Base-by-base conservation (phyloP, 805 yeast species). In the Wickerhamomyces pijperi region DNA sequence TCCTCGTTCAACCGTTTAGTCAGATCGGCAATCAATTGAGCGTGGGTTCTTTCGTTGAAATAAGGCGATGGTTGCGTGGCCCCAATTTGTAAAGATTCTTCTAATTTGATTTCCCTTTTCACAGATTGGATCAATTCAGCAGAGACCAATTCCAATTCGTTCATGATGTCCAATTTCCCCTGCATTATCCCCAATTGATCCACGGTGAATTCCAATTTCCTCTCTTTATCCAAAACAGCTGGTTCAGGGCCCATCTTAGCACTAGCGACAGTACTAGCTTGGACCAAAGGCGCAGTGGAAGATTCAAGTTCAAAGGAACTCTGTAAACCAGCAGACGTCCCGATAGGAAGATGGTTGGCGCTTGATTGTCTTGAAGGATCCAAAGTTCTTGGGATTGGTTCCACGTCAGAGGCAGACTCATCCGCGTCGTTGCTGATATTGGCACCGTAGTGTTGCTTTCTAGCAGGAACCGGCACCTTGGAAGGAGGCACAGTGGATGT, bases 91-190 rank as follows among this genome's bases (percentile, higher is more conserved):
- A n/a, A n/a, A n/a, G n/a, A n/a, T n/a, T n/a, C 61, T 49, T 79
- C 87, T 35, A 82, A 53, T 16, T 63, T 54, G n/a, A 81, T 63
- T 53, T 83, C 94, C 32, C 92, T 62, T 39, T 74, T 70, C 35
- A 82, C 79, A 0, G 88, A 77, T 19, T 74, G 74, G 0, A 87
- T 88, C 37, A 83, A 63, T 50, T 82, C 94, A 19, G 72, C 70
- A 1, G 88, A 78, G 1, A 83, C 78, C 19, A 81, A 50, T 42
- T 78, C 80, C 32, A 83, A 58, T 50, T 82, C 90, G 40, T 70
- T 67, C 48, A 80, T 63, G 32, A 82, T 56, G 19, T 68, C 71
- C 37, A 67, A 67, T 44, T 76, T 80, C 39, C 81, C 75, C 28
- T 65, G 72, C 61, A 82, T 64, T 7, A 81, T 61, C 2, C 78